Percentiles rank a stretch among this genome's conserved stretches.
Evolutionary conservation across 2,329 filamentous ascomycete species (phyloP).

Genomic region (Dactylellina sp.): DNA sequence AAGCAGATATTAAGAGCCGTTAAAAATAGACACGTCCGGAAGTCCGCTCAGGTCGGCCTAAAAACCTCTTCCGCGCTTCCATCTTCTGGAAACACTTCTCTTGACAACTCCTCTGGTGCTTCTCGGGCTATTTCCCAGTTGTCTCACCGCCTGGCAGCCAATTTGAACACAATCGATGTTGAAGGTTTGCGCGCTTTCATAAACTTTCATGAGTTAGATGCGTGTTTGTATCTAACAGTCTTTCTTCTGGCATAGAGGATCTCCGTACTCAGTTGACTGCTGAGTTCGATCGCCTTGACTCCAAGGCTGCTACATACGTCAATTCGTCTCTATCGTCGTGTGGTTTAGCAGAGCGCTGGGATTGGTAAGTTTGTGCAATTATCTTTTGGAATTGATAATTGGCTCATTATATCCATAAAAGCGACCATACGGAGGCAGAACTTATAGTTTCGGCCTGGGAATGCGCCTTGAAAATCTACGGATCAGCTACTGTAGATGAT

Average conservation of each 20-base stretch:
- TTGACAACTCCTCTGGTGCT: conserved; percentile 8
- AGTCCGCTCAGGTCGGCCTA: not conserved
- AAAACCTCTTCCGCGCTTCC: not conserved
- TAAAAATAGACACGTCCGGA: conserved; percentile 4
- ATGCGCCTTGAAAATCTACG: conserved; percentile 1
- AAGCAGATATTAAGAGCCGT: conserved; percentile 4
- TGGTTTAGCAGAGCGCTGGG: not conserved
- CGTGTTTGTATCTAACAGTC: not conserved
- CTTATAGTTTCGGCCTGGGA: conserved; percentile 2
- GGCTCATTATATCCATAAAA: no score
- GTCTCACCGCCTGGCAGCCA: not conserved
- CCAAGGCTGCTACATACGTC: conserved; percentile 3
- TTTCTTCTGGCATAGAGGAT: no score
- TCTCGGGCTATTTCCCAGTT: conserved; percentile 1
- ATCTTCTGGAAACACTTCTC: not conserved
- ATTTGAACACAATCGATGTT: not conserved
- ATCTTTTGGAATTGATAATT: no score
- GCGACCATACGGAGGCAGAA: not conserved
- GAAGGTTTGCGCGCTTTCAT: not conserved
- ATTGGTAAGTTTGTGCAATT: no score
- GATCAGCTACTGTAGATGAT: not conserved
- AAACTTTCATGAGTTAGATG: not conserved
- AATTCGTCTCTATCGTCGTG: conserved; percentile 7
- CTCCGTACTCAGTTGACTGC: conserved; percentile 3
- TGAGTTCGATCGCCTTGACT: conserved; percentile 11